Base-by-base conservation (phyloP, 805 yeast species). In the Candida easanensis region DNA sequence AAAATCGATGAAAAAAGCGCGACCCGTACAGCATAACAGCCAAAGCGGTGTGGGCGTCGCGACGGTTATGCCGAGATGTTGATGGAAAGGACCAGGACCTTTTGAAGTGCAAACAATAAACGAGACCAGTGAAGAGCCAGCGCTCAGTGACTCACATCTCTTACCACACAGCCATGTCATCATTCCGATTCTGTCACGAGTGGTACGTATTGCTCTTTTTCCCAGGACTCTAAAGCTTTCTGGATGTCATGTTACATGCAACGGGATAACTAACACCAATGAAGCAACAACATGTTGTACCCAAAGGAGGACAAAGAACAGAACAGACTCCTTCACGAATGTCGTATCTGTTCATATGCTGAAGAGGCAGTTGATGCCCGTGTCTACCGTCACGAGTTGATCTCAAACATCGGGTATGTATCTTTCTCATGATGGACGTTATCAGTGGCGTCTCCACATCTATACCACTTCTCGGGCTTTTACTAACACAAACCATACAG, bases 171-270 rank as follows among this genome's bases (percentile, higher is more conserved):
- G 52, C 22, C 34, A 88, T 87, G 95, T 88, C 95, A 57, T 88
- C 97, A 41, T 91, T 93, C 69, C 78, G 96, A 63, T 91, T 91
- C 73, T 91, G 99, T 67, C 82, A 93, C 58, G 95, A 91, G 62
- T 91, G 82, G 73, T 67, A 48, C 43, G 74, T 60, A 21, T 26
- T 6, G n/a, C 26, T 36, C 16, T 17, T 17, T 30, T 14, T 16
- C 5, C 19, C 4, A 9, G 14, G 33, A 30, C 8, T 23, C 11
- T 9, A 23, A 23, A 23, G 37, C 22, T 18, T 23, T 16, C 5
- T 19, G 10, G 17, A 18, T 33, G n/a, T 11, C 7, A 15, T 16
- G 35, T 20, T 6, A 4, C 16, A 20, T 3, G 20, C 9, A 9
- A 21, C 7, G 28, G 15, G 4, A 16, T 5, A 30, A n/a, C 17